These are phyloP conservation scores for Leucocoprinus leucothites DNA, from an alignment of 768 basidiomycete genomes.

Conservation along the genomic window DNA sequence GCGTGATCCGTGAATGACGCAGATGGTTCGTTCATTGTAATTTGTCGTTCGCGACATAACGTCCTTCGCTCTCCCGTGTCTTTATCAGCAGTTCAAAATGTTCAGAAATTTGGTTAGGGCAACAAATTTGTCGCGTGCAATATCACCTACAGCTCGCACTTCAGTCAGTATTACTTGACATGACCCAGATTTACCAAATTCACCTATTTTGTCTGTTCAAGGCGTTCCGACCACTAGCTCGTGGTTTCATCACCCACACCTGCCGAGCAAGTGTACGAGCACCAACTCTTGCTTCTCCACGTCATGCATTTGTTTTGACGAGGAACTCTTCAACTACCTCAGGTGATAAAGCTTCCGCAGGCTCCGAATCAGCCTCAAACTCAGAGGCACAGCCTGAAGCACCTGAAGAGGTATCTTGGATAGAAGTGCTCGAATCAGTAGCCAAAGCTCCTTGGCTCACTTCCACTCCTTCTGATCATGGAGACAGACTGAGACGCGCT, in stretches of 20 bases:
- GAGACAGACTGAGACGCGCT: slow-evolving; percentile 7
- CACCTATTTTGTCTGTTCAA: no score
- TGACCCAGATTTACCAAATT: not conserved
- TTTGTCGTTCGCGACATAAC: no score
- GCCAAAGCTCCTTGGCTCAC: slow-evolving; percentile 10
- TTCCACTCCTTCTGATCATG: not conserved
- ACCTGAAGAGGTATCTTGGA: slow-evolving; percentile 1
- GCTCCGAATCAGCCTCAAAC: not conserved
- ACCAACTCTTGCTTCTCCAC: not conserved
- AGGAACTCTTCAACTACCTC: not conserved
- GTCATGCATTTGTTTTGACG: not conserved
- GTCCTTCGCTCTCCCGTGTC: not conserved
- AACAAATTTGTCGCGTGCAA: not conserved
- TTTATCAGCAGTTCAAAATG: not conserved
- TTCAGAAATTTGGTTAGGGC: not conserved
- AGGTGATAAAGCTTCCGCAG: not conserved
- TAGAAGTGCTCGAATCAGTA: slow-evolving; percentile 9
- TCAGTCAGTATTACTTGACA: not conserved
- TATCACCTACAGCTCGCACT: not conserved
- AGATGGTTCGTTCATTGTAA: no score
- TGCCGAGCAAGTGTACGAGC: no score
- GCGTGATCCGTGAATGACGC: no score
- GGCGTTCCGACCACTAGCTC: no score
- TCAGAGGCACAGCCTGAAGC: not conserved
- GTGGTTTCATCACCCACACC: no score